A percentile compares a stretch with the other conserved stretches of the same genome.
Evolutionary conservation across 441 rosid genomes (phyloP).

Genomic region (Arabidopsis lyrata): DNA sequence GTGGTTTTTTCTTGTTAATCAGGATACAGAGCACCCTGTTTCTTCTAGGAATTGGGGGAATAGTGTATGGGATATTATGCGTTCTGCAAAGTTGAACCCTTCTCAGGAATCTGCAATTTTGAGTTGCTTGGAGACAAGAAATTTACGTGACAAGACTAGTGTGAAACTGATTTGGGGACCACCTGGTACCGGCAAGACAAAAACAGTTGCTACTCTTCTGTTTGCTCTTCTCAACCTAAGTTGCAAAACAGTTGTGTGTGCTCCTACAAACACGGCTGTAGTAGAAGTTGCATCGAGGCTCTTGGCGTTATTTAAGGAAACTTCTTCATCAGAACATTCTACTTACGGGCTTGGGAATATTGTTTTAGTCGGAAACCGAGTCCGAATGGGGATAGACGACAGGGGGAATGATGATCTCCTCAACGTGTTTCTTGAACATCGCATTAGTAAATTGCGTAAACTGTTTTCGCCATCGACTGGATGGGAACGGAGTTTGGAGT

Average conservation of each 20-base stretch:
- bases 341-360: conserved; percentile 18
- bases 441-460: neutral
- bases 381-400: neutral
- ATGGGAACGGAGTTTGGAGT: conserved; percentile 4
- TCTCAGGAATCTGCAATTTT: conserved; percentile 55
- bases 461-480: conserved; percentile 9
- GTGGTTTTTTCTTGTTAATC: neutral
- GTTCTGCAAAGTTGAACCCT: conserved; percentile 46
- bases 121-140: conserved; percentile 42
- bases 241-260: conserved; percentile 58
- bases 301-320: neutral
- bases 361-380: conserved; percentile 23
- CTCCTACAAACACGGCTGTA: conserved; percentile 69
- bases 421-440: conserved; percentile 36
- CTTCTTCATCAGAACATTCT: neutral
- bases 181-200: conserved; percentile 80
- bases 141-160: conserved; percentile 38
- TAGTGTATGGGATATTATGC: neutral
- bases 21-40: conserved; percentile 17
- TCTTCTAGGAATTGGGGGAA: neutral
- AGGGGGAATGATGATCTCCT: neutral
- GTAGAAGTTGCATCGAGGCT: conserved; percentile 50
- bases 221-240: conserved; percentile 48
- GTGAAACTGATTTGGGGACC: conserved; percentile 77
- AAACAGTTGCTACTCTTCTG: conserved; percentile 54